Percentiles rank a stretch among this genome's conserved stretches.
Evolutionary conservation across 192 early-diverging fungal species (phyloP).

Genomic region (Glomus cerebriforme): DNA sequence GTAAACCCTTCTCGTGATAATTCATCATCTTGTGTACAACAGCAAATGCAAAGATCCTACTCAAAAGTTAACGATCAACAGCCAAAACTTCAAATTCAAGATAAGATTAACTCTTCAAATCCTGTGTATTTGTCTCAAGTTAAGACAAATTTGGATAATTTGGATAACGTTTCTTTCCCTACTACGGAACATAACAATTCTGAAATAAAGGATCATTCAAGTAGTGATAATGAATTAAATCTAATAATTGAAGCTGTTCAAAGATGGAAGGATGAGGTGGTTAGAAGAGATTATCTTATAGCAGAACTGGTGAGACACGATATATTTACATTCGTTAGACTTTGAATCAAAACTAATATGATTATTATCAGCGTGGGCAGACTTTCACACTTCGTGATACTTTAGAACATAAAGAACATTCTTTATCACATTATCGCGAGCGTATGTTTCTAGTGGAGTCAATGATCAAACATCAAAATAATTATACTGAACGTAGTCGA

Average conservation of each 20-base stretch:
- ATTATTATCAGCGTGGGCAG: neutral
- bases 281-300: neutral
- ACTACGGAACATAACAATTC: neutral
- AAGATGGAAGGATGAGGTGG: constrained; percentile 12
- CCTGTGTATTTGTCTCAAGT: too few species aligned
- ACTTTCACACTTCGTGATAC: neutral
- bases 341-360: neutral
- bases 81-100: too few species aligned
- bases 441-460: constrained; percentile 16
- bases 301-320: constrained; percentile 4
- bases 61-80: too few species aligned
- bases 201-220: neutral
- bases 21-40: too few species aligned
- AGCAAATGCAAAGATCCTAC: too few species aligned
- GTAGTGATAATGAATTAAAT: neutral
- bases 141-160: too few species aligned
- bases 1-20: too few species aligned
- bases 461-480: constrained; percentile 12
- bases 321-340: neutral
- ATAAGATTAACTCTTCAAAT: too few species aligned
- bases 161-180: too few species aligned
- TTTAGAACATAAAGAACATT: neutral
- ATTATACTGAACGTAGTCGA: neutral
- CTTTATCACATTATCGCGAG: constrained; percentile 5
- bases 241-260: neutral